phyloP scores from a whole-genome alignment of 305 asterid species.

The Withania somnifera region DNA sequence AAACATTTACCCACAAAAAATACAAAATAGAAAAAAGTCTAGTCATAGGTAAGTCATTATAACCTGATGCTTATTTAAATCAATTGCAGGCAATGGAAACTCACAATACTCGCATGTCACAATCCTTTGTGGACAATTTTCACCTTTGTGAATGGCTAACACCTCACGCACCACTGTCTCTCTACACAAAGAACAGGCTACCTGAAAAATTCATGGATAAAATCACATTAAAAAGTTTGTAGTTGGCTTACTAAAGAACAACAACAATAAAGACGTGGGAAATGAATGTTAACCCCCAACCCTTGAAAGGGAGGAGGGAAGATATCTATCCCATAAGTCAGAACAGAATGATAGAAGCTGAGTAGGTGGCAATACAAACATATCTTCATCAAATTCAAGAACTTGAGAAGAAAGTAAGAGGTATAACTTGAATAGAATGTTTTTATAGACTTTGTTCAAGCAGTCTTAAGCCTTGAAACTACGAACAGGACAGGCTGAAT shows the following conservation, averaged over 20 bases:
- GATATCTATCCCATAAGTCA: not conserved
- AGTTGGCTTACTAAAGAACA: not conserved
- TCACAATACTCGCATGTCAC: slow-evolving; percentile 91
- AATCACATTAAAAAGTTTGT: not conserved
- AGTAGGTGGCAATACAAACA: not conserved
- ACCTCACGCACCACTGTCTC: slow-evolving; percentile 81
- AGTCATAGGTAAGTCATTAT: not conserved
- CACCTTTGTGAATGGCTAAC: slow-evolving; percentile 75
- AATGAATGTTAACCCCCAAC: not conserved
- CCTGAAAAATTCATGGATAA: slow-evolving; percentile 36
- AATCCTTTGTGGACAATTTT: slow-evolving; percentile 80
- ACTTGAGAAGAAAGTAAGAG: not conserved
- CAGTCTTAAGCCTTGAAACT: not conserved
- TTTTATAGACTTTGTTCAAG: not conserved
- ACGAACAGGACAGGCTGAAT: not conserved
- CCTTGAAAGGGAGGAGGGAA: not conserved
- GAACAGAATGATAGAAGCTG: not conserved
- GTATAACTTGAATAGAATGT: not conserved
- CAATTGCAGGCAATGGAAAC: slow-evolving; percentile 91
- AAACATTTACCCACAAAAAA: not conserved
- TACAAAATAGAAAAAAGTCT: slow-evolving; percentile 5
- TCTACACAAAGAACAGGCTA: slow-evolving; percentile 82
- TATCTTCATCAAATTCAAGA: not conserved
- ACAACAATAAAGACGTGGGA: not conserved
- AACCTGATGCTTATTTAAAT: slow-evolving; percentile 90